phyloP scores from a whole-genome alignment of 129 eudicot genomes.

The Saussurea involucrata region DNA sequence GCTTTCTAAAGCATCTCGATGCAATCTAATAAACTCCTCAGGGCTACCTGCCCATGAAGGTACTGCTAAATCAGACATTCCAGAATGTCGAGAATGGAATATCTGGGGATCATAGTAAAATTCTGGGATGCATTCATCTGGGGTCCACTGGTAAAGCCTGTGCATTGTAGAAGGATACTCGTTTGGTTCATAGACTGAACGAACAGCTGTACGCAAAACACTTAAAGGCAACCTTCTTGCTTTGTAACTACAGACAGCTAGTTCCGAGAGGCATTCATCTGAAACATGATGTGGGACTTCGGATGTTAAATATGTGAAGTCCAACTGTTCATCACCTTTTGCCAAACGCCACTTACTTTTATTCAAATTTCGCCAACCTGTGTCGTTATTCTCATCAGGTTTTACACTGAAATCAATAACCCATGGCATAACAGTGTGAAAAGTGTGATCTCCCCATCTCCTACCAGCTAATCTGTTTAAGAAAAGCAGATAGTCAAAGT shows the following conservation, averaged over 20 bases:
- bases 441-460: constrained; percentile 94
- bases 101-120: constrained; percentile 82
- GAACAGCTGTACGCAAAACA: constrained; percentile 78
- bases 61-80: constrained; percentile 87
- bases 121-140: constrained; percentile 98
- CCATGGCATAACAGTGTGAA: constrained; percentile 97
- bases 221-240: constrained; percentile 95
- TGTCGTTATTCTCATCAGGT: constrained; percentile 60
- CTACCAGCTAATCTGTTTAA: constrained; percentile 87
- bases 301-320: constrained; percentile 89
- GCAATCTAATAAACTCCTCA: constrained; percentile 80
- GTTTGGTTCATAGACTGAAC: constrained; percentile 98
- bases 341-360: constrained; percentile 99
- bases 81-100: constrained; percentile 70
- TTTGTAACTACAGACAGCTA: constrained; percentile 98
- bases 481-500: constrained; percentile 82
- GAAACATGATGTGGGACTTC: constrained; percentile 96
- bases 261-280: constrained; percentile 94
- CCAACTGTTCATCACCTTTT: constrained; percentile 97
- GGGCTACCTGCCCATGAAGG: constrained; percentile 88
- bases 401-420: constrained; percentile 85
- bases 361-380: constrained; percentile 86
- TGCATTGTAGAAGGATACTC: constrained; percentile 97
- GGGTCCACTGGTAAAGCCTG: constrained; percentile 96
- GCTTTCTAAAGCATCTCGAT: constrained; percentile 87